Conservation (phyloP, 2,329 filamentous ascomycete genomes). For the Westerdykella sp. region DNA sequence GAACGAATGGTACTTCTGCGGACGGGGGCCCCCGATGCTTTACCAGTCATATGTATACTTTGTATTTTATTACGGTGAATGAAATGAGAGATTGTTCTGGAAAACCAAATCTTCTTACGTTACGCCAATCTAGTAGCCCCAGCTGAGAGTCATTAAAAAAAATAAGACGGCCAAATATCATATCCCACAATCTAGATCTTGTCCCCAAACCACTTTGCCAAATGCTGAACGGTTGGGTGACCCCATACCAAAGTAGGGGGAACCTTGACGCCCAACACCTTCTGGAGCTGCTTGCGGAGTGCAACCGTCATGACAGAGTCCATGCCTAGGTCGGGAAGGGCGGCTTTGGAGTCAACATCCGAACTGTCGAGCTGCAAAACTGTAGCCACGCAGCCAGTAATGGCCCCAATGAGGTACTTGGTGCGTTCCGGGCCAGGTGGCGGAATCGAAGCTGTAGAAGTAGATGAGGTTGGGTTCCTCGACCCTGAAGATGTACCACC, state of each 20-base stretch:
- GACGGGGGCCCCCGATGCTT: too few relatives aligned
- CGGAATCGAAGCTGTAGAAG: constrained; percentile 2
- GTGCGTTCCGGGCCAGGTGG: constrained; percentile 20
- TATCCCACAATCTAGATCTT: constrained; percentile 9
- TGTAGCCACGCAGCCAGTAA: constrained; percentile 28
- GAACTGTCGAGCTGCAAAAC: constrained; percentile 23
- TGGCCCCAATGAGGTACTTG: constrained; percentile 21
- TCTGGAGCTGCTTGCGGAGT: constrained; percentile 31
- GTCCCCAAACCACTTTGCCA: constrained; percentile 31
- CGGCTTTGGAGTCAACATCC: constrained; percentile 29
- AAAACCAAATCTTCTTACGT: too few relatives aligned
- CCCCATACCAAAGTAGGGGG: constrained; percentile 39
- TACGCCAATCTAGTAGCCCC: too few relatives aligned
- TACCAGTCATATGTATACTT: too few relatives aligned
- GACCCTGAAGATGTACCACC: neutral
- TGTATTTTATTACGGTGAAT: too few relatives aligned
- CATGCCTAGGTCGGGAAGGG: constrained; percentile 35
- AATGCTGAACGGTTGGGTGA: constrained; percentile 34
- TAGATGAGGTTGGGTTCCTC: neutral
- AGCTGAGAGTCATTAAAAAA: too few relatives aligned
- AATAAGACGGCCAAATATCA: too few relatives aligned
- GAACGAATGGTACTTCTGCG: too few relatives aligned
- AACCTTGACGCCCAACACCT: constrained; percentile 28
- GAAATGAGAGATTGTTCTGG: too few relatives aligned
- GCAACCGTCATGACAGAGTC: constrained; percentile 37